These are phyloP conservation scores for Scytalidium sp. DNA, from an alignment of 2,329 filamentous ascomycete species.

Conservation along the genomic window DNA sequence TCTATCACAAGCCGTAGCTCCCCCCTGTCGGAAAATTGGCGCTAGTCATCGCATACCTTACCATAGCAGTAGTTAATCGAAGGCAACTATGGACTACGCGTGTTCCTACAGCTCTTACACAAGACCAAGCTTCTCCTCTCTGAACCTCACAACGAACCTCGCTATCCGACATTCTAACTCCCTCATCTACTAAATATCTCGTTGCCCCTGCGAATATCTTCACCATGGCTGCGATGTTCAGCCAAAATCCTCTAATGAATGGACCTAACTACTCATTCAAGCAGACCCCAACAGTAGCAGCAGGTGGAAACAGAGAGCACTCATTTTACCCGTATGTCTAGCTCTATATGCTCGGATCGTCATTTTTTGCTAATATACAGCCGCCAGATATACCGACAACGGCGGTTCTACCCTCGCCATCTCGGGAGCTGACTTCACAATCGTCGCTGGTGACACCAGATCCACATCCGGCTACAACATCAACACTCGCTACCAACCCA, in stretches of 20 bases:
- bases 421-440: constrained; percentile 88
- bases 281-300: constrained; percentile 52
- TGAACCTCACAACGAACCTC: background rate
- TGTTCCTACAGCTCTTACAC: background rate
- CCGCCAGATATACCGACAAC: constrained; percentile 89
- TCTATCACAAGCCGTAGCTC: no score
- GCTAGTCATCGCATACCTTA: constrained; percentile 11
- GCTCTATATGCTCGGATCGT: background rate
- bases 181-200: background rate
- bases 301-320: constrained; percentile 65
- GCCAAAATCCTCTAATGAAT: constrained; percentile 67
- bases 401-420: constrained; percentile 96
- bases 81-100: background rate
- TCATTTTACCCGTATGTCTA: constrained; percentile 83
- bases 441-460: constrained; percentile 95
- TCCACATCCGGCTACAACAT: constrained; percentile 97
- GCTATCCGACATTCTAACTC: no score
- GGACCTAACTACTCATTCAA: constrained; percentile 68
- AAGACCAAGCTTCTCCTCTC: background rate
- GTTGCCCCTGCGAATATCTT: background rate
- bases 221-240: constrained; percentile 63
- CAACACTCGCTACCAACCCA: constrained; percentile 93
- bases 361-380: constrained; percentile 6
- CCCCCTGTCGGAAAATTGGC: constrained; percentile 21
- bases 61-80: background rate